These are phyloP conservation scores for Tetracladium marchalianum DNA, from an alignment of 495 filamentous ascomycete species.

Conservation along the genomic window DNA sequence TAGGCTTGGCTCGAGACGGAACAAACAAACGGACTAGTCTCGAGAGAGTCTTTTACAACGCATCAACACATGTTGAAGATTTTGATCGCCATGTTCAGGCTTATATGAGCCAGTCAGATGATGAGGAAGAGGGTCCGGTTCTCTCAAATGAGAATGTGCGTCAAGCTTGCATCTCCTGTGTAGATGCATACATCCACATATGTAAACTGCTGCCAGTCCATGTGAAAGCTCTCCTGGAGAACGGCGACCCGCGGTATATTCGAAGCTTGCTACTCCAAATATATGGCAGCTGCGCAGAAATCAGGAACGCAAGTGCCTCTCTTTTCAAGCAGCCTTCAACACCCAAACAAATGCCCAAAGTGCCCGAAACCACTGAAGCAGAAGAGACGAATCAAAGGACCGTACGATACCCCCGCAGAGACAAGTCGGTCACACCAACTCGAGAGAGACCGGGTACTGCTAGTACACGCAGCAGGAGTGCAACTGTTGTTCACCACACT, in stretches of 20 bases:
- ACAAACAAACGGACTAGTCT: slow-evolving; percentile 59
- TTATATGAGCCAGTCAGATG: slow-evolving; percentile 44
- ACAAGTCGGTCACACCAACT: slow-evolving; percentile 52
- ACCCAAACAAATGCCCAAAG: neutral
- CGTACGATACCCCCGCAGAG: slow-evolving; percentile 32
- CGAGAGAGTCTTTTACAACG: slow-evolving; percentile 70
- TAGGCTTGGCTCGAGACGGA: slow-evolving; percentile 58
- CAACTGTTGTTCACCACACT: slow-evolving; percentile 51
- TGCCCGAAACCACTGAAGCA: slow-evolving; percentile 4
- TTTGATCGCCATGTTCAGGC: slow-evolving; percentile 63
- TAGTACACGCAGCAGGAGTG: slow-evolving; percentile 45
- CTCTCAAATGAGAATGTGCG: slow-evolving; percentile 58
- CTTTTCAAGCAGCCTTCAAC: slow-evolving; percentile 1
- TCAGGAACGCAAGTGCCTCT: slow-evolving; percentile 31
- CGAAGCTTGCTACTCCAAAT: slow-evolving; percentile 71
- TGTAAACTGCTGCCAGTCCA: slow-evolving; percentile 59
- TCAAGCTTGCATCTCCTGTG: slow-evolving; percentile 55
- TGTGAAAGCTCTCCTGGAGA: slow-evolving; percentile 57
- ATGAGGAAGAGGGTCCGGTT: slow-evolving; percentile 35
- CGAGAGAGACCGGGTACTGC: slow-evolving; percentile 40
- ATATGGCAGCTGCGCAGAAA: slow-evolving; percentile 71
- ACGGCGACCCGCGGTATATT: slow-evolving; percentile 69
- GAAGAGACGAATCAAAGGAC: slow-evolving; percentile 14
- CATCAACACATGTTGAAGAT: slow-evolving; percentile 61
- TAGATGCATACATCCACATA: slow-evolving; percentile 68